Conservation (phyloP, 345 rosid genomes). For the Fremontodendron californicum region DNA sequence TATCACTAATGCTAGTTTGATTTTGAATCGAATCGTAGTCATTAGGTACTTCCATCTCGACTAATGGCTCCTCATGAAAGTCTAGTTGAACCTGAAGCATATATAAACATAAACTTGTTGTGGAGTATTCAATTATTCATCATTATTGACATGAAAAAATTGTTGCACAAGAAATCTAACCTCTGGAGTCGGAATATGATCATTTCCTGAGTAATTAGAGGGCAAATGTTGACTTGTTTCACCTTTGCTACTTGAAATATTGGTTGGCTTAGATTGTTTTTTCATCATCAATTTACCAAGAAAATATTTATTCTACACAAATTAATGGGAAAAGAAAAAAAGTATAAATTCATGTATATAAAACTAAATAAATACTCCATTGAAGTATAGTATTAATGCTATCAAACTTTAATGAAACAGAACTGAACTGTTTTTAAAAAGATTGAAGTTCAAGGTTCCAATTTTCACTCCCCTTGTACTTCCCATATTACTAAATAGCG, state of each 20-base stretch:
- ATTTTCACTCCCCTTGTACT: no score
- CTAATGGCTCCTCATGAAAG: background rate
- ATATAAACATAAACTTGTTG: background rate
- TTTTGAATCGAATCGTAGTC: background rate
- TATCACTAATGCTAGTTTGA: background rate
- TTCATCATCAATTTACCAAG: slow-evolving; percentile 7
- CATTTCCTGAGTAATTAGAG: background rate
- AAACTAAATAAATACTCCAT: no score
- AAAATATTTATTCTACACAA: background rate
- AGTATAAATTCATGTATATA: no score
- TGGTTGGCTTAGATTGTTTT: background rate
- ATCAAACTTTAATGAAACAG: no score
- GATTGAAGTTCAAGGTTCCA: no score
- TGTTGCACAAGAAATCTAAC: background rate
- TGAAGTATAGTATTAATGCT: no score
- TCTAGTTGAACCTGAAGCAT: background rate
- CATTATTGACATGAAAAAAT: background rate
- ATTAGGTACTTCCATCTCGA: background rate
- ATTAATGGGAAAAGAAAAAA: no score
- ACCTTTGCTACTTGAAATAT: background rate
- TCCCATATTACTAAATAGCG: no score
- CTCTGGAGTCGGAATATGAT: background rate
- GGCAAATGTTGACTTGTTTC: background rate
- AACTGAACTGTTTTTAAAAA: no score
- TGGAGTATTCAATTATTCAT: background rate